Percentiles rank a stretch among this genome's conserved stretches.
Conservation (phyloP, 139 green algal genomes). For the Closterium sp. region DNA sequence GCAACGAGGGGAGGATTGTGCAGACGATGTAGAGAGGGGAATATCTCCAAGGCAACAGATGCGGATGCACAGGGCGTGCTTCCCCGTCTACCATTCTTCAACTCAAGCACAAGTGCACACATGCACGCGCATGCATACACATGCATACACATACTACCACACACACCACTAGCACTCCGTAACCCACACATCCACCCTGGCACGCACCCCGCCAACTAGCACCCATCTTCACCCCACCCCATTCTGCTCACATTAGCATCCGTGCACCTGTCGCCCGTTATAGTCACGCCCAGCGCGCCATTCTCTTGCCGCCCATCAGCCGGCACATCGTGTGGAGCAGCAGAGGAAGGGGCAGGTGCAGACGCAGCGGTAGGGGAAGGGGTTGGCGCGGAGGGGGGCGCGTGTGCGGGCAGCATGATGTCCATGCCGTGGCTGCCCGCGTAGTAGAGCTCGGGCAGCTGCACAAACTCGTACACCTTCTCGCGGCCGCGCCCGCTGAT, state of each 20-base stretch:
- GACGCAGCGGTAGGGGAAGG: too few species aligned
- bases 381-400: too few species aligned
- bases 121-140: too few species aligned
- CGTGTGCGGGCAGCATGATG: slow-evolving; percentile 61
- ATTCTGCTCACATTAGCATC: not conserved
- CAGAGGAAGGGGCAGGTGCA: not conserved
- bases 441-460: slow-evolving; percentile 90
- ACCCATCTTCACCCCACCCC: not conserved
- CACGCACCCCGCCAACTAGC: not conserved
- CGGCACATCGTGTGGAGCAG: not conserved
- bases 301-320: not conserved
- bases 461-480: slow-evolving; percentile 89
- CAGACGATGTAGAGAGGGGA: too few species aligned
- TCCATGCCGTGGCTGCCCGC: slow-evolving; percentile 95
- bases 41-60: too few species aligned
- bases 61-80: too few species aligned
- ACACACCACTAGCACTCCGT: too few species aligned
- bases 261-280: not conserved
- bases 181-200: not conserved
- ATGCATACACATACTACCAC: too few species aligned
- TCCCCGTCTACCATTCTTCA: too few species aligned
- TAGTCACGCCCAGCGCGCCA: not conserved
- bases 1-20: too few species aligned
- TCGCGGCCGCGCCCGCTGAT: slow-evolving; percentile 84
- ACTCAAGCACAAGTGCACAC: too few species aligned